Percentiles rank a stretch among this genome's conserved stretches.
Conservation (phyloP, 148 eudicot species). For the Camellia lanceoleosa region DNA sequence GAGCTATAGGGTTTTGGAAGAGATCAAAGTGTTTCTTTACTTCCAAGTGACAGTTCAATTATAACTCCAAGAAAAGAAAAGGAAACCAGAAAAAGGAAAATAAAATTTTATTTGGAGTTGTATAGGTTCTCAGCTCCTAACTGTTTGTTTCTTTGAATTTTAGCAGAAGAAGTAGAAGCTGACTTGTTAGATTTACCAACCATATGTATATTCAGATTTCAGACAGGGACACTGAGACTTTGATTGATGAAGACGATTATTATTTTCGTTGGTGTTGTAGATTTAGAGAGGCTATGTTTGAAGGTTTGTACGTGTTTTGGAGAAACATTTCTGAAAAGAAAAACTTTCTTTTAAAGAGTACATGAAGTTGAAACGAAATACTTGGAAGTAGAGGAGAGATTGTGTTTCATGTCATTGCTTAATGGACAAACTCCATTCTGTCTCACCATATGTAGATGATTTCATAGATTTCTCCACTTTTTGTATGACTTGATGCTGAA, state of each 20-base stretch:
- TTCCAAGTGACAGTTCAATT: slow-evolving; percentile 21
- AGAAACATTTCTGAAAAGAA: slow-evolving; percentile 4
- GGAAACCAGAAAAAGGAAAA: slow-evolving; percentile 4
- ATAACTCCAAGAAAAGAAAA: slow-evolving; percentile 19
- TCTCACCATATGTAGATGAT: too few species aligned
- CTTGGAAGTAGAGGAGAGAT: not conserved
- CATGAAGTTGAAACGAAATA: not conserved
- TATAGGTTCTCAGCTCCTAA: slow-evolving; percentile 62
- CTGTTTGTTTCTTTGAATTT: slow-evolving; percentile 81
- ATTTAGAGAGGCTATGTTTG: slow-evolving; percentile 15
- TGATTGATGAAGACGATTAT: slow-evolving; percentile 25
- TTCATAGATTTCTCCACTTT: too few species aligned
- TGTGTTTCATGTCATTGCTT: slow-evolving; percentile 1
- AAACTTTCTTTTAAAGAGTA: not conserved
- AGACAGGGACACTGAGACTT: slow-evolving; percentile 11
- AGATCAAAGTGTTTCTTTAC: slow-evolving; percentile 1
- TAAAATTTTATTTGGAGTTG: slow-evolving; percentile 33
- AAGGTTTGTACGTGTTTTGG: slow-evolving; percentile 9
- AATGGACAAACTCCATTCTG: not conserved
- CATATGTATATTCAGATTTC: slow-evolving; percentile 43
- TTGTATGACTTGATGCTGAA: too few species aligned
- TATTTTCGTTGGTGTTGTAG: slow-evolving; percentile 21
- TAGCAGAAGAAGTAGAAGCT: slow-evolving; percentile 76
- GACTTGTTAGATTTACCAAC: slow-evolving; percentile 29
- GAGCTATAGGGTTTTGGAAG: slow-evolving; percentile 47